Evolutionary conservation across 225 moss, liverwort and hornwort genomes (phyloP), one percentile per base, ranked within the genome.

Genomic region (Antitrichia curtipendula): DNA sequence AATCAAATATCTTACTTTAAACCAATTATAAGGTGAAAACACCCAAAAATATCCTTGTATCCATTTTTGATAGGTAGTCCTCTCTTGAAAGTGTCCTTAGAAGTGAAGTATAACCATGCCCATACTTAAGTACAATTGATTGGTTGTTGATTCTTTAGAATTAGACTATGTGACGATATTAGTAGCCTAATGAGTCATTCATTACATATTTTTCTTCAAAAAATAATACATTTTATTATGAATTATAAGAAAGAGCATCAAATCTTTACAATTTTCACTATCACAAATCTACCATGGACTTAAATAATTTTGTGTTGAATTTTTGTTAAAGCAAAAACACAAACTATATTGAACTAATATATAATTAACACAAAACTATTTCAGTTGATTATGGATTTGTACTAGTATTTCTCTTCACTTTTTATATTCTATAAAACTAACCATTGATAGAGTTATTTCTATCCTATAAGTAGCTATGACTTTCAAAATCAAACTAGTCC

Each of bases 41-140:
- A 22, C 0, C 22, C 52, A 22, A 13, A 71, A 52, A 0, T 0
- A 0, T 49, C 21, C 8, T 18, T 75, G 4, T 5, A 50, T 2
- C 0, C 12, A 13, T 74, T 50, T 3, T 0, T 12, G 0, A 50
- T 4, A 74, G 32, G 5, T 13, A 2, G 1, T 20, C 20, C 50
- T 50, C 1, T 49, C 0, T 34, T 31, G 3, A 22, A 74, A 50
- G 2, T 10, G 2, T 29, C 6, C 16, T 2, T 10, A 0, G 1
- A 47, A 32, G 19, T 74, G 32, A 29, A 74, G 20, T 34, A 32
- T 31, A 20, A 31, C 2, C 32, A 49, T 32, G 4, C 1, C 13
- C 4, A 75, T 8, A 74, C 3, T 49, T 2, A 50, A 21, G 0
- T 34, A 1, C 0, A 0, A 75, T 50, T 34, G 50, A 7, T 32